phyloP scores from a whole-genome alignment of 2,329 filamentous ascomycete genomes.

The Boeremia exigua region DNA sequence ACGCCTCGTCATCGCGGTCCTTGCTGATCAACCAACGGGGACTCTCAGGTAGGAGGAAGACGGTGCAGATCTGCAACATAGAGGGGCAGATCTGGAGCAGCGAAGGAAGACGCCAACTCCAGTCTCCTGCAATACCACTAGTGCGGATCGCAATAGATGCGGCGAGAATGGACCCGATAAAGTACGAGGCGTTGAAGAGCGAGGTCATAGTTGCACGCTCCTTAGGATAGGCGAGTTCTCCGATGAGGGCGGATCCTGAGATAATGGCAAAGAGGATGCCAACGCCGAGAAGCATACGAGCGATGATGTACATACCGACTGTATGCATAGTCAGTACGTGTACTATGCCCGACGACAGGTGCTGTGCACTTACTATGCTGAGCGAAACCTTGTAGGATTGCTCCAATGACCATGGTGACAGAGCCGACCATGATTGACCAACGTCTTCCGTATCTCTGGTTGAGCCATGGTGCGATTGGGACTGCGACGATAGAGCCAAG shows the following conservation, averaged over 20 bases:
- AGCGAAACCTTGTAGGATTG: constrained; percentile 62
- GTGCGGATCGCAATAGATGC: constrained; percentile 60
- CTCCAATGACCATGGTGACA: constrained; percentile 63
- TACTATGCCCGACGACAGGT: too few species aligned
- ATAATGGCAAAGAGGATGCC: constrained; percentile 68
- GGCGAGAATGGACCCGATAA: constrained; percentile 58
- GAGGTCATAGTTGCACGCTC: constrained; percentile 66
- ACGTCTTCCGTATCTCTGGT: constrained; percentile 57
- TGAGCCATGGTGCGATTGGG: constrained; percentile 42
- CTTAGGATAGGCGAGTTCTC: constrained; percentile 66
- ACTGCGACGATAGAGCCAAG: constrained; percentile 45
- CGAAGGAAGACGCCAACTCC: constrained; percentile 60
- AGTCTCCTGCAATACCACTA: constrained; percentile 48
- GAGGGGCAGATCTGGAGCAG: constrained; percentile 59
- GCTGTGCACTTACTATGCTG: constrained; percentile 35
- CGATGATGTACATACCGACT: constrained; percentile 65
- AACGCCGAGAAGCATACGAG: constrained; percentile 65
- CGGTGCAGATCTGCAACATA: constrained; percentile 49
- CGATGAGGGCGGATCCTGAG: constrained; percentile 63
- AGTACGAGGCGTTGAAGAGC: constrained; percentile 66
- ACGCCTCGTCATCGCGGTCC: constrained; percentile 55
- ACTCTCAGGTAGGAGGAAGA: constrained; percentile 49
- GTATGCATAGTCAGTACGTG: constrained; percentile 4
- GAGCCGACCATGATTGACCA: constrained; percentile 65
- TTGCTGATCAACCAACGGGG: constrained; percentile 60